These are phyloP conservation scores for Tolypocladium guangdongense DNA, from an alignment of 2,329 filamentous ascomycete species.

Conservation along the genomic window DNA sequence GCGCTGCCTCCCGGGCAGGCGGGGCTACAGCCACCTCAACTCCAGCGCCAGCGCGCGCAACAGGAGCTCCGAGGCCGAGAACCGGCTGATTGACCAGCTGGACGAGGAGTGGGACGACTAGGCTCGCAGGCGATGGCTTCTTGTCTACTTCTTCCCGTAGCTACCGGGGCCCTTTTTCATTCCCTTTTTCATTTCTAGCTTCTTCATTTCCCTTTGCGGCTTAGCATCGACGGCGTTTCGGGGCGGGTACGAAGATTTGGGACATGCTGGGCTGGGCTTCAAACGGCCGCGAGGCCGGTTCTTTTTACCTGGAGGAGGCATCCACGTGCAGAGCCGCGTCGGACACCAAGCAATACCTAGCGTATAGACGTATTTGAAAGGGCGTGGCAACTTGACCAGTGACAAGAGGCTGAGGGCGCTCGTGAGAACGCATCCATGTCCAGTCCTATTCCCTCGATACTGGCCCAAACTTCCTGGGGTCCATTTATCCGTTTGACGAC, in stretches of 20 bases:
- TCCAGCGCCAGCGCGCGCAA: conserved; percentile 38
- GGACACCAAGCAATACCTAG: background rate
- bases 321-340: background rate
- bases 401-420: too few relatives aligned
- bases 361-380: background rate
- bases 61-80: conserved; percentile 66
- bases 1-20: conserved; percentile 49
- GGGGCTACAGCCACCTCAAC: conserved; percentile 58
- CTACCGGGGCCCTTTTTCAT: background rate
- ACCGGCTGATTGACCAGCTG: conserved; percentile 85
- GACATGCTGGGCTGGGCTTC: background rate
- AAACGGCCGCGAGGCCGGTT: background rate
- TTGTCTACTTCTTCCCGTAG: background rate
- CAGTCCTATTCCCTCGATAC: too few relatives aligned
- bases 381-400: background rate
- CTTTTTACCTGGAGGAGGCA: background rate
- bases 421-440: too few relatives aligned
- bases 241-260: background rate
- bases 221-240: background rate
- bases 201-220: background rate
- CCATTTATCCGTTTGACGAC: background rate
- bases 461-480: background rate
- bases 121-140: background rate
- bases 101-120: conserved; percentile 95
- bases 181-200: too few relatives aligned